Percentiles rank a stretch among this genome's conserved stretches.
These are phyloP conservation scores for Fusarium sp. DNA, from an alignment of 2,329 filamentous ascomycete genomes.

Conservation along the genomic window DNA sequence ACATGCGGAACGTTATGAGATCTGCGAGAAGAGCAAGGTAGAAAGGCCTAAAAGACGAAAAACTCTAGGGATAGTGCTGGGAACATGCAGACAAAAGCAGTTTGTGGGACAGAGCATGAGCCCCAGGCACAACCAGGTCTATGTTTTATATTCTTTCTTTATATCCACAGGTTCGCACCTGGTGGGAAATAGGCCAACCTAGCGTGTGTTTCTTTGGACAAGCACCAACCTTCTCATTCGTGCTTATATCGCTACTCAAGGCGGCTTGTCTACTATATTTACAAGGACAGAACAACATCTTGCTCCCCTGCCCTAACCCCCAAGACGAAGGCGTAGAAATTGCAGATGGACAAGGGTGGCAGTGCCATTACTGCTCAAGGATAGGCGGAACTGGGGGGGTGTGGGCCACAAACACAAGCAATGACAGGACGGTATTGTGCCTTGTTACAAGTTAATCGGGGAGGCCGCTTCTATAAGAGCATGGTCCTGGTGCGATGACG, in stretches of 20 bases:
- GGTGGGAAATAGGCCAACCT: conserved; percentile 24
- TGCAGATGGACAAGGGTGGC: conserved; percentile 39
- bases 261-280: not conserved
- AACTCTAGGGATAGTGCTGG: conserved; percentile 8
- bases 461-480: conserved; percentile 9
- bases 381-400: conserved; percentile 38
- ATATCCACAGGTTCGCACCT: conserved; percentile 23
- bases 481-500: conserved; percentile 5
- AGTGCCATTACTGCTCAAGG: conserved; percentile 40
- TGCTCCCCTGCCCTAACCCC: conserved; percentile 15
- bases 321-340: conserved; percentile 22
- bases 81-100: conserved; percentile 13
- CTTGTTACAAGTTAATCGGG: conserved; percentile 15
- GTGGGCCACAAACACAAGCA: conserved; percentile 30
- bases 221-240: not conserved
- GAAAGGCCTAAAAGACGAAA: conserved; percentile 15
- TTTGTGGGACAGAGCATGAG: conserved; percentile 25
- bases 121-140: conserved; percentile 7
- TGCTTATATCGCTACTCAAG: not conserved
- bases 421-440: conserved; percentile 2
- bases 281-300: not conserved
- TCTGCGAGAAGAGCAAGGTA: conserved; percentile 8
- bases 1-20: conserved; percentile 19
- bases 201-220: conserved; percentile 28
- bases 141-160: conserved; percentile 34